phyloP scores from a whole-genome alignment of 805 yeast species.

The Saturnispora zaruensis region DNA sequence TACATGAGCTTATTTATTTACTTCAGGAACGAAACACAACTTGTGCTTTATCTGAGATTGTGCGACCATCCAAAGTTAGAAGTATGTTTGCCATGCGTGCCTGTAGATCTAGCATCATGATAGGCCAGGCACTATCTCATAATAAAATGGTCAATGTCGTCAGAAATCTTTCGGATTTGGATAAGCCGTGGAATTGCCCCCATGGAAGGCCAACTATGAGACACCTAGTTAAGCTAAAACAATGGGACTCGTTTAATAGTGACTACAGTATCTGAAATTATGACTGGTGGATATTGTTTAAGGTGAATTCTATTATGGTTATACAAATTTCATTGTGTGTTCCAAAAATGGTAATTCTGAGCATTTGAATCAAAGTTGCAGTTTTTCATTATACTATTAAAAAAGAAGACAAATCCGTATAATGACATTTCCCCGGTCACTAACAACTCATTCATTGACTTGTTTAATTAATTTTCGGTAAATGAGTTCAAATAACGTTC shows the following conservation, averaged over 20 bases:
- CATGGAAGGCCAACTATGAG: slow-evolving; percentile 98
- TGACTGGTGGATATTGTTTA: neutral
- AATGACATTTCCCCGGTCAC: neutral
- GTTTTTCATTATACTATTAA: no score
- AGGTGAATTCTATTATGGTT: neutral
- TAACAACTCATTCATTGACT: no score
- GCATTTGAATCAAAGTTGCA: slow-evolving; percentile 2
- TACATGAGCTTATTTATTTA: slow-evolving; percentile 67
- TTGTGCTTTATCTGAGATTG: slow-evolving; percentile 5
- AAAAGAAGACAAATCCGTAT: neutral
- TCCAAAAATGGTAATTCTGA: slow-evolving; percentile 26
- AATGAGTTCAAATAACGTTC: neutral
- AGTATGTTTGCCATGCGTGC: slow-evolving; percentile 92
- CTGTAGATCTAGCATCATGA: slow-evolving; percentile 89
- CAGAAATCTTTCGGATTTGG: slow-evolving; percentile 54
- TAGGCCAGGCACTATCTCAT: slow-evolving; percentile 60
- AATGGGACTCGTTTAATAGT: slow-evolving; percentile 36
- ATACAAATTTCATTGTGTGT: slow-evolving; percentile 17
- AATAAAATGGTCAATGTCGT: slow-evolving; percentile 65
- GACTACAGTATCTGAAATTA: slow-evolving; percentile 30
- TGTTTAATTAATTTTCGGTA: no score
- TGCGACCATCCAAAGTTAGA: slow-evolving; percentile 70
- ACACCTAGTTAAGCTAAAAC: slow-evolving; percentile 59
- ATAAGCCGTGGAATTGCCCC: slow-evolving; percentile 95
- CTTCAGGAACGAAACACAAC: slow-evolving; percentile 40